A percentile compares a stretch with the other conserved stretches of the same genome.
Evolutionary conservation across 768 basidiomycete species (phyloP).

Genomic region (Cyathus striatus): DNA sequence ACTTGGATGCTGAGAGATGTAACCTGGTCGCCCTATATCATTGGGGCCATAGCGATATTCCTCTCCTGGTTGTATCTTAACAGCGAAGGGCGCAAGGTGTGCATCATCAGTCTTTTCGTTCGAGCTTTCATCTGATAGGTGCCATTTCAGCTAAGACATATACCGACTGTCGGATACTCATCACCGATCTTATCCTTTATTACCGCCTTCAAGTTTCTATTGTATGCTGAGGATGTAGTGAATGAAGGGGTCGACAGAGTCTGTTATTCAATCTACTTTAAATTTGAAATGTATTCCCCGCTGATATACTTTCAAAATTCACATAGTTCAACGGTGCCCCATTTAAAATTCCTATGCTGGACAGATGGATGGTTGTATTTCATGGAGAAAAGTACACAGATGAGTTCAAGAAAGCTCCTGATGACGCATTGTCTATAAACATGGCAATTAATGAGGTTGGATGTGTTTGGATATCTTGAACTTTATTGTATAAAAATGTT

Average conservation of each 20-base stretch:
- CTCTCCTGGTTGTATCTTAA: too few relatives aligned
- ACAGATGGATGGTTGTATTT: conserved; percentile 35
- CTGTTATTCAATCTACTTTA: background rate
- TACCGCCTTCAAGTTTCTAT: background rate
- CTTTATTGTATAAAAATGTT: too few relatives aligned
- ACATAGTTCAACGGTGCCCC: background rate
- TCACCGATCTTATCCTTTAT: background rate
- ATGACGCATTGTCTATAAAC: conserved; percentile 5
- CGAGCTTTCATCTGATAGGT: background rate
- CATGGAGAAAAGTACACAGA: conserved; percentile 23
- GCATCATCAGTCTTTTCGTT: background rate
- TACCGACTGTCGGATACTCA: background rate
- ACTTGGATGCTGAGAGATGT: too few relatives aligned
- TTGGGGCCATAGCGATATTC: too few relatives aligned
- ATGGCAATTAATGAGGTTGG: conserved; percentile 27
- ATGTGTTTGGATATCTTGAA: too few relatives aligned
- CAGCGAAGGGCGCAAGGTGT: background rate
- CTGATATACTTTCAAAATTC: background rate
- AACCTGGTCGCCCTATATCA: too few relatives aligned
- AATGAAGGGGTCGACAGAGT: background rate
- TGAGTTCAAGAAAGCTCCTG: conserved; percentile 33
- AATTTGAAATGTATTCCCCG: too few relatives aligned
- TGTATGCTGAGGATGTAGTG: background rate
- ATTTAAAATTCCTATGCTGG: background rate
- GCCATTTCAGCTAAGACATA: background rate